Percentiles rank a stretch among this genome's conserved stretches.
Conservation (phyloP, 352 stramenopile species). For the Phytophthora pluvialis region DNA sequence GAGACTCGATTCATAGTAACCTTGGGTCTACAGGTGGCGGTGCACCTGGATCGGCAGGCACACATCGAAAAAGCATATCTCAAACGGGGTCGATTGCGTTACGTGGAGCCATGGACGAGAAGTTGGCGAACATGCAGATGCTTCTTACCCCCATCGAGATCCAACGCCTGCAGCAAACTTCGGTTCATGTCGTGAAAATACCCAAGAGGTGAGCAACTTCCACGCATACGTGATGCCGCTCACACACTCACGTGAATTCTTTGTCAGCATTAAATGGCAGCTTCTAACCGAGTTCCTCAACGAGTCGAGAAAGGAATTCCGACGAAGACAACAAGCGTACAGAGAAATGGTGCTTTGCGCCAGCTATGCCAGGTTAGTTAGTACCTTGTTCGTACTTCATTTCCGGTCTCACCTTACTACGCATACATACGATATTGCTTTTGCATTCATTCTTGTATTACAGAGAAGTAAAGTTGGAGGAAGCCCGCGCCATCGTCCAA, state of each 20-base stretch:
- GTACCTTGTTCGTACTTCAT: too few species aligned
- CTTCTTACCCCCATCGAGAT: constrained; percentile 81
- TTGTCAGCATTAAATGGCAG: constrained; percentile 61
- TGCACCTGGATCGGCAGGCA: constrained; percentile 29
- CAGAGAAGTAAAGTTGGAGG: constrained; percentile 68
- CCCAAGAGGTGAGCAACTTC: constrained; percentile 50
- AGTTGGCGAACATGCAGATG: constrained; percentile 75
- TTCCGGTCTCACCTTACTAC: neutral
- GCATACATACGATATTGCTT: neutral
- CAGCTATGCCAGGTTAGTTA: constrained; percentile 59
- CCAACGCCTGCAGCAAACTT: constrained; percentile 68
- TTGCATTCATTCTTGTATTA: neutral
- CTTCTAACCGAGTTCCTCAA: constrained; percentile 60
- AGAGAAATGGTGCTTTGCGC: constrained; percentile 55
- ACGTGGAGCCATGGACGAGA: constrained; percentile 65
- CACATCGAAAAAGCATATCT: constrained; percentile 8
- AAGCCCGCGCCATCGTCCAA: constrained; percentile 79
- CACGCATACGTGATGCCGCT: neutral
- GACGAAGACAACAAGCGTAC: constrained; percentile 50
- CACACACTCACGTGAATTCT: neutral
- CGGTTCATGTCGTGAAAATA: constrained; percentile 71
- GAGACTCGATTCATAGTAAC: constrained; percentile 16
- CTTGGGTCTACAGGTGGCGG: constrained; percentile 3
- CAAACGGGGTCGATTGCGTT: constrained; percentile 32
- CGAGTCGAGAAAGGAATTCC: constrained; percentile 49